These are phyloP conservation scores for Lactarius sanguifluus DNA, from an alignment of 768 basidiomycete species.

Conservation along the genomic window DNA sequence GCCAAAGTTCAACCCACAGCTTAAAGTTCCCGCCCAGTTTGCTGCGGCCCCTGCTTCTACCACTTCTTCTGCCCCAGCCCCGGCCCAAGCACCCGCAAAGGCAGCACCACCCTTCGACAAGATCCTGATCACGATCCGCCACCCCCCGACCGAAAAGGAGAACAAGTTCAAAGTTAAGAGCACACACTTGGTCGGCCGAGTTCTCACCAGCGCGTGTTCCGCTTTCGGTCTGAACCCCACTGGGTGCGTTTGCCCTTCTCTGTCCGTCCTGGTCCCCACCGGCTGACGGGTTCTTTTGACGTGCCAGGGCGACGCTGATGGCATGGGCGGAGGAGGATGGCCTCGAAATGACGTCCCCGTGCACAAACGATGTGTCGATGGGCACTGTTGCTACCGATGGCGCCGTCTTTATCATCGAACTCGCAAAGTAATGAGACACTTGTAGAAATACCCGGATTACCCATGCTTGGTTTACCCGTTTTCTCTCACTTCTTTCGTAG, in stretches of 20 bases:
- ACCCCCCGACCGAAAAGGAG: constrained; percentile 22
- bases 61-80: background rate
- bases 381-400: constrained; percentile 17
- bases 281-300: background rate
- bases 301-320: constrained; percentile 10
- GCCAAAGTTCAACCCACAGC: constrained; percentile 9
- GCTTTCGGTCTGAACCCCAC: constrained; percentile 14
- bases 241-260: constrained; percentile 6
- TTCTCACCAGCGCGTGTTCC: constrained; percentile 23
- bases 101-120: constrained; percentile 6
- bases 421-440: constrained; percentile 9
- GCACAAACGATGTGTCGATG: constrained; percentile 16
- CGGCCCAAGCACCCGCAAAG: background rate
- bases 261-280: background rate
- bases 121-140: constrained; percentile 24
- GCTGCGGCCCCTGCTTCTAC: background rate
- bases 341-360: constrained; percentile 10
- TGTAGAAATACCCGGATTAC: background rate
- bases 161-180: constrained; percentile 26
- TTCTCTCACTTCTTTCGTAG: background rate
- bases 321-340: constrained; percentile 18
- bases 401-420: constrained; percentile 14
- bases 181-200: constrained; percentile 21
- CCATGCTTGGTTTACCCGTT: background rate
- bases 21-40: constrained; percentile 1